These are phyloP conservation scores for Nidula niveotomentosa DNA, from an alignment of 1,284 basidiomycete genomes.

Conservation along the genomic window DNA sequence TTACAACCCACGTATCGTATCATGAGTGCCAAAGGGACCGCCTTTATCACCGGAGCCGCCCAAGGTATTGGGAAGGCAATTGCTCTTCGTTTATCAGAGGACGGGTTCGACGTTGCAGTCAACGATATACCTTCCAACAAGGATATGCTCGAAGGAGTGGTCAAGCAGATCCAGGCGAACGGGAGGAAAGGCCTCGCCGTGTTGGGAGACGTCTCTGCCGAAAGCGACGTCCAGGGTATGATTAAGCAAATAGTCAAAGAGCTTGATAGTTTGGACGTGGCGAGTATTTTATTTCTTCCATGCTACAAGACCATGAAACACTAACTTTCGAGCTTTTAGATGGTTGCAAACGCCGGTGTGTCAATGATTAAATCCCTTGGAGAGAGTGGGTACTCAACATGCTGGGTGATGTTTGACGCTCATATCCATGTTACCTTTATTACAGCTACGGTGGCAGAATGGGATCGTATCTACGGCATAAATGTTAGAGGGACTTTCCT, in stretches of 20 bases:
- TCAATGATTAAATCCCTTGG: background rate
- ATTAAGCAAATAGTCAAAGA: background rate
- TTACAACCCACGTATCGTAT: too few species aligned
- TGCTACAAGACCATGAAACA: background rate
- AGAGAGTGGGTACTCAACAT: background rate
- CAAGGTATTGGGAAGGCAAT: background rate
- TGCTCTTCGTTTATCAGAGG: background rate
- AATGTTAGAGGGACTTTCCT: conserved; percentile 26
- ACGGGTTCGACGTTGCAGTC: background rate
- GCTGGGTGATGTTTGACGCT: too few species aligned
- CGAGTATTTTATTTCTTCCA: background rate
- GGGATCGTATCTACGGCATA: conserved; percentile 18
- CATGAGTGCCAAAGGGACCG: background rate
- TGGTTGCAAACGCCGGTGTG: background rate
- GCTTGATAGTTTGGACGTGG: background rate
- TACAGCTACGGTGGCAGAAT: conserved; percentile 22
- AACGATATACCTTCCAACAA: background rate
- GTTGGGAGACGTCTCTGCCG: background rate
- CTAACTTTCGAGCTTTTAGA: background rate
- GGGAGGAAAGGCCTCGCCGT: background rate
- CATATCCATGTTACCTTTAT: background rate
- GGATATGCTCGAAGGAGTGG: background rate
- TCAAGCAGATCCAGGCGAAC: background rate
- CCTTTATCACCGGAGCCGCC: background rate
- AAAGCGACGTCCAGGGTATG: background rate